These are phyloP conservation scores for Boletus fagicola DNA, from an alignment of 768 basidiomycete species.

Conservation along the genomic window DNA sequence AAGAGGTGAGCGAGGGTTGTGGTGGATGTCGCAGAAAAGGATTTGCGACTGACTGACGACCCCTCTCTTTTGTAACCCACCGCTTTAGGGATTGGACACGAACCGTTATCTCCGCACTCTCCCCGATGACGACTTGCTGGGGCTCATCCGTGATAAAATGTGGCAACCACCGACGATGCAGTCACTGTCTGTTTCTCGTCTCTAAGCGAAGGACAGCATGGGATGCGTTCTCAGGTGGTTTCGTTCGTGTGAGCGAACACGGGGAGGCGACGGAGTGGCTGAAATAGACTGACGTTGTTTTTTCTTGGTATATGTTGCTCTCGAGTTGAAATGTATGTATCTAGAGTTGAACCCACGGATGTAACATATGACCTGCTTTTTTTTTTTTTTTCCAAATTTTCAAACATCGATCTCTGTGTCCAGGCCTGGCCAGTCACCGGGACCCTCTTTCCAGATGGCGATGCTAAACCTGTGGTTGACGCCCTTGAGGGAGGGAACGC, in stretches of 20 bases:
- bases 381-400: neutral
- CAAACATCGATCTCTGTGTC: slow-evolving; percentile 31
- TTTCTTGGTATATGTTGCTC: neutral
- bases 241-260: neutral
- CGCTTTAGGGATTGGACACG: slow-evolving; percentile 37
- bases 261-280: neutral
- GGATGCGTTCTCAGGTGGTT: slow-evolving; percentile 1
- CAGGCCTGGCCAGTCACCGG: slow-evolving; percentile 12
- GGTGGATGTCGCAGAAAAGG: neutral
- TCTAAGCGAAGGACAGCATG: slow-evolving; percentile 12
- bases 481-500: slow-evolving; percentile 76
- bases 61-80: neutral
- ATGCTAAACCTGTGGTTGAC: slow-evolving; percentile 89
- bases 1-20: no score
- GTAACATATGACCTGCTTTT: neutral
- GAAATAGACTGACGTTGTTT: neutral
- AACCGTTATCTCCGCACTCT: slow-evolving; percentile 48
- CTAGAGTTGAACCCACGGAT: neutral
- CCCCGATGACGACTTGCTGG: slow-evolving; percentile 45
- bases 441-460: slow-evolving; percentile 54
- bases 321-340: neutral
- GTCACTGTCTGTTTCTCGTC: slow-evolving; percentile 4
- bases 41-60: neutral
- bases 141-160: slow-evolving; percentile 53
- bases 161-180: slow-evolving; percentile 43